Conservation (phyloP, 371 early-diverging fungal species). For the Batrachochytrium dendrobatidis region DNA sequence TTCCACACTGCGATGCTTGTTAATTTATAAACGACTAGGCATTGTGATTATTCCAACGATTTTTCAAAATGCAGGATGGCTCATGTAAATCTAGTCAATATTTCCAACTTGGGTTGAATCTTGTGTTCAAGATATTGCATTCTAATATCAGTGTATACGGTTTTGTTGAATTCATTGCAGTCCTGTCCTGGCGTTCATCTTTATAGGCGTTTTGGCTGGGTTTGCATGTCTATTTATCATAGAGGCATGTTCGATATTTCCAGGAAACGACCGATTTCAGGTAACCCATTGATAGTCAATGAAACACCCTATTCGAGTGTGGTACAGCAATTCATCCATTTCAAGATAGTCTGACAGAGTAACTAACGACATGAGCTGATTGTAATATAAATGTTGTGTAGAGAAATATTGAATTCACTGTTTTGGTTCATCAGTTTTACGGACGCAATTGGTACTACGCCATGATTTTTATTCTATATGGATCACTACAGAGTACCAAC, state of each 20-base stretch:
- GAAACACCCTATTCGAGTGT: background rate
- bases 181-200: constrained; percentile 27
- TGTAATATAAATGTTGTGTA: no score
- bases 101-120: background rate
- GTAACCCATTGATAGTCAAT: constrained; percentile 16
- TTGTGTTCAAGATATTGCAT: background rate
- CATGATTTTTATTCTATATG: constrained; percentile 35
- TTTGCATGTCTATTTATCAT: constrained; percentile 34
- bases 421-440: constrained; percentile 45
- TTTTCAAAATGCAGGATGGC: constrained; percentile 37
- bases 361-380: no score
- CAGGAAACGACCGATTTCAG: constrained; percentile 41
- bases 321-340: background rate
- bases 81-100: constrained; percentile 23
- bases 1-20: no score
- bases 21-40: constrained; percentile 13
- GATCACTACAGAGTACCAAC: constrained; percentile 37
- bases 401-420: constrained; percentile 41
- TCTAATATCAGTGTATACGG: background rate
- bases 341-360: background rate
- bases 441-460: constrained; percentile 40
- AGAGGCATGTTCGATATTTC: constrained; percentile 39
- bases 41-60: constrained; percentile 27
- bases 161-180: constrained; percentile 12
- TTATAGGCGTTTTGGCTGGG: constrained; percentile 28